phyloP scores from a whole-genome alignment of 768 basidiomycete species.

The Gyrodon lividus region DNA sequence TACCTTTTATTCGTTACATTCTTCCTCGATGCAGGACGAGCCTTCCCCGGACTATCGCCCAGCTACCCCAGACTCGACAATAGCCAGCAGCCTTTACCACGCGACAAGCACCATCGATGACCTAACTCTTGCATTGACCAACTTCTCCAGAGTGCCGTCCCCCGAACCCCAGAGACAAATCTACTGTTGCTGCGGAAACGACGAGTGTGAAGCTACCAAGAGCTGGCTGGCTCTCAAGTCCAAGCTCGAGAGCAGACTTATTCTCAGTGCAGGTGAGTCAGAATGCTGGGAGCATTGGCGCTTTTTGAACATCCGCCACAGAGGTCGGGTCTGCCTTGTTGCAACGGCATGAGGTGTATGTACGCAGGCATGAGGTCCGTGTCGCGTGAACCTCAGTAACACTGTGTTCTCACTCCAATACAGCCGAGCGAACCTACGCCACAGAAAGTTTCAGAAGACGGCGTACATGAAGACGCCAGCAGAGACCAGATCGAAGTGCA shows the following conservation, averaged over 20 bases:
- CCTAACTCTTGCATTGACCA: constrained; percentile 67
- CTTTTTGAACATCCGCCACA: constrained; percentile 28
- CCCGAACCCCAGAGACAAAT: constrained; percentile 58
- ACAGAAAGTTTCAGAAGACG: constrained; percentile 15
- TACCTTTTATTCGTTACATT: neutral
- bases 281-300: constrained; percentile 1
- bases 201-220: constrained; percentile 63
- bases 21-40: constrained; percentile 23
- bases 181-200: constrained; percentile 64
- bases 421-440: constrained; percentile 17
- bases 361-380: constrained; percentile 66
- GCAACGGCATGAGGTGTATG: constrained; percentile 83
- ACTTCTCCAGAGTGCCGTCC: constrained; percentile 72
- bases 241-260: constrained; percentile 72
- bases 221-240: constrained; percentile 65
- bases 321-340: constrained; percentile 91
- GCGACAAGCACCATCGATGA: constrained; percentile 72
- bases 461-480: constrained; percentile 6
- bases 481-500: constrained; percentile 28
- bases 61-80: constrained; percentile 49
- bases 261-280: constrained; percentile 80
- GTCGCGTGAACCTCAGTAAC: constrained; percentile 6
- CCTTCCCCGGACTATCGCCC: constrained; percentile 33
- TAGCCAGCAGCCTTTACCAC: constrained; percentile 50
- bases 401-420: constrained; percentile 13